Evolutionary conservation across 306 rosid genomes (phyloP), one percentile per base, ranked within the genome.

Genomic region (Lagenaria siceraria): DNA sequence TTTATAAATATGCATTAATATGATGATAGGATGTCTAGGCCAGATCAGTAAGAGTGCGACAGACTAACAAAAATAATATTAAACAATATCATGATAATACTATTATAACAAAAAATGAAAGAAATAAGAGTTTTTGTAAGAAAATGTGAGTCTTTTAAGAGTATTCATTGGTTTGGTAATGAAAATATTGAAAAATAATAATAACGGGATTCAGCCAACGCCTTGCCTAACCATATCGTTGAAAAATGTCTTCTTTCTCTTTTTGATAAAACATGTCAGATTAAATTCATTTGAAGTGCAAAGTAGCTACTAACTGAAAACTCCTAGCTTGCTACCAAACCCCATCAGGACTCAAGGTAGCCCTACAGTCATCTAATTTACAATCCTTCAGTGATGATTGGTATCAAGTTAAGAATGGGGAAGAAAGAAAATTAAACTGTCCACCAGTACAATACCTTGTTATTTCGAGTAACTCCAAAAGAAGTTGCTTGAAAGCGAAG

Each of bases 401-500:
- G 25, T 17, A 4, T 49, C 43, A 10, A 51, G 11, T 48, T 3
- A 48, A 48, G 25, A 17, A 49, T 19, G 10, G 56, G 36, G 14
- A 42, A 29, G 42, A 70, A 29, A 77, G 11, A 64, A 35, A 71
- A 71, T 71, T 43, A 36, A 1, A 25, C 14, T 54, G 3, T 8
- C 69, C 58, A n/a, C 22, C 77, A 64, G 27, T 12, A 52, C 43
- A 22, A 38, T 80, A 95, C 99, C 99, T 95, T 95, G 83, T 95
- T 95, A 87, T 95, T 92, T 73, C 96, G 90, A 64, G 97, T 83
- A 55, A 88, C 91, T 49, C 99, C 99, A 80, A 92, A 95, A 66
- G 96, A 91, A 58, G 99, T 95, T 63, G 99, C 93, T 81, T 92
- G 97, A 80, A 89, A 92, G 62, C 96, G 92, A 36, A 95, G 97